Base-by-base conservation (phyloP, 495 filamentous ascomycete genomes). In the Friedmanniomyces endolithicus region DNA sequence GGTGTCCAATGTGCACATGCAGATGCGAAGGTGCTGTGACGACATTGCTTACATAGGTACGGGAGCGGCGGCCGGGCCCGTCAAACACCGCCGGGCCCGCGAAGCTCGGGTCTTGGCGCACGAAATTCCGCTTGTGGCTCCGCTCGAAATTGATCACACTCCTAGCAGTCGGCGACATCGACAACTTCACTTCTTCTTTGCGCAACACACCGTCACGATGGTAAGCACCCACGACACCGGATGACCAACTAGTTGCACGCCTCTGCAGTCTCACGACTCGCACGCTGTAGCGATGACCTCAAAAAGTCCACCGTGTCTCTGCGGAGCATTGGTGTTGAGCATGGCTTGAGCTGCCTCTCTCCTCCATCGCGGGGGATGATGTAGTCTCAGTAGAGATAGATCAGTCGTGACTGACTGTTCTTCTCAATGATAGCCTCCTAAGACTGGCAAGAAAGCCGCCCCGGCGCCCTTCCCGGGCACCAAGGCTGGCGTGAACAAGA, bases 381-480 rank as follows among this genome's bases (percentile, higher is more conserved):
- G 52, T 55, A 62, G 55, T 20, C 59, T 62, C 59, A 58, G 19
- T 62, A 62, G 59, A 62, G 59, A 35, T 49, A 25, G 55, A 62
- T 58, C 55, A 62, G 59, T 62, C 47, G 53, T 50, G 50, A 62
- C 59, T 62, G 51, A 62, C 59, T 62, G 59, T 62, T 62, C 55
- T 90, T 89, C 94, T 98, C 92, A 90, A 98, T 98, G 94, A 95
- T 78, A 97, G 94, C 89, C 94, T 85, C 85, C 86, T 64, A 96
- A 90, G 79, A 73, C 84, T 74, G 87, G 87, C 78, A 95, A 92
- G 84, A 94, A 90, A 77, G 78, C 85, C 75, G 90, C 94, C 60
- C 79, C 92, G 68, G 87, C 92, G 75, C 94, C 94, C 65, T 96
- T 94, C 84, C 88, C 90, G 62, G 85, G 89, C 75, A 79, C 79